phyloP scores from a whole-genome alignment of 805 yeast species.

The Starmera amethionina region DNA sequence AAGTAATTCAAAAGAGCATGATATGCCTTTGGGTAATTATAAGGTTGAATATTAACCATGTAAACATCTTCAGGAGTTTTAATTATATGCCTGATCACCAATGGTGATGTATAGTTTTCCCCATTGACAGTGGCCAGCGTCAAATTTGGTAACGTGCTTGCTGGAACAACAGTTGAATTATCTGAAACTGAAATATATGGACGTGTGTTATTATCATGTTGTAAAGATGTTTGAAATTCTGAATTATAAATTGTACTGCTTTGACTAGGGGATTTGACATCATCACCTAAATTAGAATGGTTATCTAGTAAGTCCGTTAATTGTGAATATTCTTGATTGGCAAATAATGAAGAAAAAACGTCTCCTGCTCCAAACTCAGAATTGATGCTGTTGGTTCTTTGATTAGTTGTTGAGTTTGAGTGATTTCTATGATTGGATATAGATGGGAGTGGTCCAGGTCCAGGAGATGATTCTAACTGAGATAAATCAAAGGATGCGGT shows the following conservation, averaged over 20 bases:
- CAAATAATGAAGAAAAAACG: slow-evolving; percentile 22
- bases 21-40: slow-evolving; percentile 90
- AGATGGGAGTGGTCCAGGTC: background rate
- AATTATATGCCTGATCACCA: slow-evolving; percentile 45
- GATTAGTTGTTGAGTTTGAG: background rate
- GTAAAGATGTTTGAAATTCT: slow-evolving; percentile 19
- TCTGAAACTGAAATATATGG: slow-evolving; percentile 19
- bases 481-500: too few species aligned
- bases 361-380: slow-evolving; percentile 11
- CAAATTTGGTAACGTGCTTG: slow-evolving; percentile 5
- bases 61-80: slow-evolving; percentile 77
- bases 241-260: slow-evolving; percentile 12
- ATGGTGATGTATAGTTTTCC: slow-evolving; percentile 44
- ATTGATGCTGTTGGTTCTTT: background rate
- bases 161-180: slow-evolving; percentile 10
- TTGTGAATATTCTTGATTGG: slow-evolving; percentile 32
- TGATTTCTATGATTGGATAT: background rate
- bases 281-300: slow-evolving; percentile 10
- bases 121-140: slow-evolving; percentile 4
- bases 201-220: slow-evolving; percentile 17
- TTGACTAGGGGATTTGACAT: slow-evolving; percentile 13
- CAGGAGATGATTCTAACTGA: too few species aligned
- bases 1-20: slow-evolving; percentile 75
- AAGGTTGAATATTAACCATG: slow-evolving; percentile 65
- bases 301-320: slow-evolving; percentile 27